Base-by-base conservation (phyloP, 1,284 basidiomycete genomes). In the Trichosporon sp. region DNA sequence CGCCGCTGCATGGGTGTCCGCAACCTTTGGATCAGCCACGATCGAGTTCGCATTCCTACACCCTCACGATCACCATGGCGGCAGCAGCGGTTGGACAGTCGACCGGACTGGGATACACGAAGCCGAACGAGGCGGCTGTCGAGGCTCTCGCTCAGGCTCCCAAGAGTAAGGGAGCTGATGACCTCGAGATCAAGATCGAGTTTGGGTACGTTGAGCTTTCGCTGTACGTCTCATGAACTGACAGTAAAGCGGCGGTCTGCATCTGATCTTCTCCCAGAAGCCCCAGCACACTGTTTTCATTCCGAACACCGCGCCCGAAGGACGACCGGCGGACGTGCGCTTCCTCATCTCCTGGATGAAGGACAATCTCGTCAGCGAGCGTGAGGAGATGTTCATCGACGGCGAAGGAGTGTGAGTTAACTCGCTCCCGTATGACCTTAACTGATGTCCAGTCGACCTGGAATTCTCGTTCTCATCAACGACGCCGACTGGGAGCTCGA, bases 401-500 rank as follows among this genome's bases (percentile, higher is more conserved):
- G 90, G 90, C 5, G 90, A 89, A 37, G 93, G 91, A 48, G 92
- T 98, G 96, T 97, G 82, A 85, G 92, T 89, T 26, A 26, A 26
- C 26, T 31, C 1, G 14, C 12, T 38, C 19, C 19, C 1, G 3
- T 10, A 11, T 4, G 8, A 5, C 26, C 26, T 11, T 12, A 46
- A 51, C 66, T 70, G 56, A 71, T 35, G 1, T 7, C 26, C 81
- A 98, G 95, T 16, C 94, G 96, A 12, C 96, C 96, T 0, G 96
- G 96, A 0, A 97, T 99, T 59, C 87, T 99, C 4, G 96, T 98
- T 0, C 86, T 99, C 37, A 90, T 99, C 74, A 99, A 98, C 81
- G 93, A 98, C 77, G 92, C 93, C 1, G 96, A 99, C 79, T 99
- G 96, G 96, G 96, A 98, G 81, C 87, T 99, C 10, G 96, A 98